Conservation (phyloP, 768 basidiomycete genomes). For the Panaeolus papilionaceus region DNA sequence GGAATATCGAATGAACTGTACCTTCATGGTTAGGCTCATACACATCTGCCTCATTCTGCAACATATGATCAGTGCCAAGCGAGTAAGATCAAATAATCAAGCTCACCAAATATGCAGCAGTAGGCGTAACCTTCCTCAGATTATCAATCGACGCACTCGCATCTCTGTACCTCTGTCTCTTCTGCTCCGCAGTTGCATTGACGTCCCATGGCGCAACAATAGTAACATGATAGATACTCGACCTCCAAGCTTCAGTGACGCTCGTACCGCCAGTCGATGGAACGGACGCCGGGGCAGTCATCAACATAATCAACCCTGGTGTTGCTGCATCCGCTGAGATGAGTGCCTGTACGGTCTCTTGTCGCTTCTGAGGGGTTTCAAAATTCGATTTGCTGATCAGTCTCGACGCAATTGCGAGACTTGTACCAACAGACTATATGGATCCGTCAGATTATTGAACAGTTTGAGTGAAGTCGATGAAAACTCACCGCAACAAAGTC, state of each 20-base stretch:
- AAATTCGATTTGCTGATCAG: slow-evolving; percentile 49
- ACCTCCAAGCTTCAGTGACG: slow-evolving; percentile 51
- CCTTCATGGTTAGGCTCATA: slow-evolving; percentile 53
- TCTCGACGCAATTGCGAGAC: slow-evolving; percentile 49
- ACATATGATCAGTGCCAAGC: neutral
- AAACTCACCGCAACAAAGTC: slow-evolving; percentile 44
- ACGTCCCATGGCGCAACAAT: slow-evolving; percentile 50
- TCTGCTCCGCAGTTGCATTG: slow-evolving; percentile 47
- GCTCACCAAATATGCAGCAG: slow-evolving; percentile 52
- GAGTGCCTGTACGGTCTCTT: slow-evolving; percentile 42
- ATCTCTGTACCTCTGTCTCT: slow-evolving; percentile 37
- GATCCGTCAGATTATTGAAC: neutral
- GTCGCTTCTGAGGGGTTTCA: slow-evolving; percentile 33
- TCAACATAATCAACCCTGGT: slow-evolving; percentile 48
- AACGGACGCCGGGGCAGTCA: slow-evolving; percentile 45
- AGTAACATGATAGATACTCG: slow-evolving; percentile 53
- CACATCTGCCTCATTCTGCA: slow-evolving; percentile 55
- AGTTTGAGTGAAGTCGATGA: neutral
- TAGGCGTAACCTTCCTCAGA: slow-evolving; percentile 48
- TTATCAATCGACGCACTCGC: slow-evolving; percentile 46
- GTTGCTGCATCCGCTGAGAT: slow-evolving; percentile 41
- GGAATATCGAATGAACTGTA: slow-evolving; percentile 20
- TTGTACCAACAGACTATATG: slow-evolving; percentile 43
- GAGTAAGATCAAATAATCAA: slow-evolving; percentile 2
- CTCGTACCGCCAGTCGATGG: slow-evolving; percentile 43